Percentiles rank a stretch among this genome's conserved stretches.
phyloP scores from a whole-genome alignment of 176 grass and related monocot species.

The Cocos nucifera region DNA sequence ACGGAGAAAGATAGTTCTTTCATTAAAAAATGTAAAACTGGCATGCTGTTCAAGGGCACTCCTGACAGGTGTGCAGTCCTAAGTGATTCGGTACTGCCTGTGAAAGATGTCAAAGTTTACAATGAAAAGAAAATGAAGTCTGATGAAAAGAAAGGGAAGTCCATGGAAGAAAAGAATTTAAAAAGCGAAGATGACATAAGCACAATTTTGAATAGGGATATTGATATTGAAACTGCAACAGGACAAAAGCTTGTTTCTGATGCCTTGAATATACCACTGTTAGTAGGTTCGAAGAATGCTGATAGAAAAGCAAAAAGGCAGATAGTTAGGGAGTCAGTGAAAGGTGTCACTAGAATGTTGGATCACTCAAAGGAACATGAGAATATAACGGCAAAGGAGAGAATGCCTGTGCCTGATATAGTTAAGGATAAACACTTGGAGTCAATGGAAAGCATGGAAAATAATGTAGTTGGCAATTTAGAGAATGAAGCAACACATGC shows the following conservation, averaged over 20 bases:
- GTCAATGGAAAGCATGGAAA: constrained; percentile 30
- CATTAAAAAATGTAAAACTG: constrained; percentile 41
- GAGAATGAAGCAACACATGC: constrained; percentile 26
- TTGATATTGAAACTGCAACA: constrained; percentile 35
- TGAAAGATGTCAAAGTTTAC: constrained; percentile 33
- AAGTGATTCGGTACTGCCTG: constrained; percentile 2
- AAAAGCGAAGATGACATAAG: constrained; percentile 31
- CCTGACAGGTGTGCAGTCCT: constrained; percentile 21
- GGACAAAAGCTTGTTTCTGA: constrained; percentile 38
- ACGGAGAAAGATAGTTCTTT: constrained; percentile 41
- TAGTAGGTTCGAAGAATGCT: constrained; percentile 27
- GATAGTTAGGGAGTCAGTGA: constrained; percentile 32
- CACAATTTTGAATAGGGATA: constrained; percentile 35
- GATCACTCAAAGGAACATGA: constrained; percentile 28
- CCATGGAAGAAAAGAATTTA: constrained; percentile 31
- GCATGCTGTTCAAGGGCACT: constrained; percentile 22
- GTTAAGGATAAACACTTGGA: constrained; percentile 32
- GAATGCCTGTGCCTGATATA: constrained; percentile 15
- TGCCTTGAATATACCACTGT: constrained; percentile 30
- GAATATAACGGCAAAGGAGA: constrained; percentile 28
- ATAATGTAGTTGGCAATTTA: constrained; percentile 32
- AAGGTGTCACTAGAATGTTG: constrained; percentile 3
- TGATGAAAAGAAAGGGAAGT: constrained; percentile 45
- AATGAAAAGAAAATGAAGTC: constrained; percentile 43
- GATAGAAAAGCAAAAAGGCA: constrained; percentile 29